Percentiles rank a stretch among this genome's conserved stretches.
Conservation (phyloP, 768 basidiomycete genomes). For the Suillus occidentalis region DNA sequence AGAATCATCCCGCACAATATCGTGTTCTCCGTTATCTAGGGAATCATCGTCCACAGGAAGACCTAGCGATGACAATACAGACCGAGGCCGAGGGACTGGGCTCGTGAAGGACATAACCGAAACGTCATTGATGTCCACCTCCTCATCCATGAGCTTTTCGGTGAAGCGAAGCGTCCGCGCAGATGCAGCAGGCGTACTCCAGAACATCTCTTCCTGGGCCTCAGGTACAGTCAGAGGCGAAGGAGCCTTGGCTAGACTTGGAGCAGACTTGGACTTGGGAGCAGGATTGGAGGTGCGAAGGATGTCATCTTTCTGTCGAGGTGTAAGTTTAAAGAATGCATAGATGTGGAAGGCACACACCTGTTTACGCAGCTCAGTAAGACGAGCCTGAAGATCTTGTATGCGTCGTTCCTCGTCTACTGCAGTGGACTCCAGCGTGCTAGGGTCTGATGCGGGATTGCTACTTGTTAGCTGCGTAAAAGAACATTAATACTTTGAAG, state of each 20-base stretch:
- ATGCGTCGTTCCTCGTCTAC: conserved; percentile 44
- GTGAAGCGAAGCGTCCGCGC: conserved; percentile 63
- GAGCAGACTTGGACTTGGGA: conserved; percentile 16
- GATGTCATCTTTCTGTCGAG: conserved; percentile 28
- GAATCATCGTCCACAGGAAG: neutral
- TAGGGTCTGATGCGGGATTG: conserved; percentile 19
- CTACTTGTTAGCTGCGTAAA: conserved; percentile 14
- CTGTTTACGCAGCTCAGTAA: conserved; percentile 41
- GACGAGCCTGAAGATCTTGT: conserved; percentile 41
- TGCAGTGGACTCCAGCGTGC: conserved; percentile 29
- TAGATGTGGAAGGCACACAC: conserved; percentile 27
- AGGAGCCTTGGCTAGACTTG: conserved; percentile 16
- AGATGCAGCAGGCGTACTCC: conserved; percentile 55
- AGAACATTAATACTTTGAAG: neutral
- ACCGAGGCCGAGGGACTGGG: conserved; percentile 37
- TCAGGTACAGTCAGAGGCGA: conserved; percentile 25
- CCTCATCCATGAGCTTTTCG: conserved; percentile 62
- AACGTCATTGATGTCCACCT: conserved; percentile 55
- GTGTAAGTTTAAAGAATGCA: neutral
- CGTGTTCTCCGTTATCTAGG: neutral
- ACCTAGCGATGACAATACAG: conserved; percentile 28
- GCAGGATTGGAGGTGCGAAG: conserved; percentile 24
- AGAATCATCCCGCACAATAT: neutral
- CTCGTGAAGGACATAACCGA: conserved; percentile 47
- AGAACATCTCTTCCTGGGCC: conserved; percentile 57